Conservation (phyloP, 2,329 filamentous ascomycete genomes). For the Colletotrichum lentis region DNA sequence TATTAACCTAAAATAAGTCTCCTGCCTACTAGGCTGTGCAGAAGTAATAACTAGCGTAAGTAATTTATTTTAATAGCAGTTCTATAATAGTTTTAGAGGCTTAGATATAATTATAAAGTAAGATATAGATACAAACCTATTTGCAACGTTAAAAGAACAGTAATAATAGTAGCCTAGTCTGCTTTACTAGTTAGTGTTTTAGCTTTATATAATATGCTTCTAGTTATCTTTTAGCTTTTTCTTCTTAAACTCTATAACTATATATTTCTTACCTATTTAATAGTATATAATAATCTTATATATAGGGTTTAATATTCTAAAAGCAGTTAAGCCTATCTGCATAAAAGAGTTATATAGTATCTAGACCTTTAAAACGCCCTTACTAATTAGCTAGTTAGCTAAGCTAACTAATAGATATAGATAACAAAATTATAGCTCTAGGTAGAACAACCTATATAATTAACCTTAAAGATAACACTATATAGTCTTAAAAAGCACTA, state of each 20-base stretch:
- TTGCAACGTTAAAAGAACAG: background rate
- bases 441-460: slow-evolving; percentile 1
- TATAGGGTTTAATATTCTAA: too few species aligned
- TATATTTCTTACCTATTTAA: background rate
- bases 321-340: background rate
- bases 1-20: background rate
- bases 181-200: background rate
- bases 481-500: slow-evolving; percentile 6
- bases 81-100: background rate
- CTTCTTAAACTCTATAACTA: background rate
- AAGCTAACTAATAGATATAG: background rate
- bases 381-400: background rate
- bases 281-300: background rate
- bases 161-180: background rate
- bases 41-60: background rate
- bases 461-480: slow-evolving; percentile 7
- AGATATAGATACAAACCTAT: background rate
- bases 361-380: slow-evolving; percentile 11
- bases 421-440: background rate
- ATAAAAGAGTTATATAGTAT: background rate
- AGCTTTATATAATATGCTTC: background rate
- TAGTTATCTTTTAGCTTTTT: background rate
- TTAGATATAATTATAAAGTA: background rate
- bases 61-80: background rate
- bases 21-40: background rate